phyloP scores from a whole-genome alignment of 305 asterid species.

The Ruellia speciosa region DNA sequence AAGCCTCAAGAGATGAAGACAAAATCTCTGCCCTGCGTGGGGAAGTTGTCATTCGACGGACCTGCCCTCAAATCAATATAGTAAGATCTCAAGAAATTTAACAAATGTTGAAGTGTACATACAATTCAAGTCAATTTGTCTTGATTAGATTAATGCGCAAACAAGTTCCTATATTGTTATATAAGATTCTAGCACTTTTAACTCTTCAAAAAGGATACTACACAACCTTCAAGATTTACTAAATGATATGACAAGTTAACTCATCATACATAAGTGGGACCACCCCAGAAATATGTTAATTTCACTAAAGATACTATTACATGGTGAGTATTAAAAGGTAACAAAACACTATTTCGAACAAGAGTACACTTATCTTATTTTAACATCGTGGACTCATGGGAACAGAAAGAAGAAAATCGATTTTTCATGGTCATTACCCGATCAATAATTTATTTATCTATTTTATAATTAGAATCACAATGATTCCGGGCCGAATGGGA shows the following conservation, averaged over 20 bases:
- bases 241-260: constrained; percentile 17
- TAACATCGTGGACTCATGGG: background rate
- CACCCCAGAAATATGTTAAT: constrained; percentile 12
- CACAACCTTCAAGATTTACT: constrained; percentile 14
- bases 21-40: constrained; percentile 94
- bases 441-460: background rate
- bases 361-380: constrained; percentile 10
- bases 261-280: constrained; percentile 4
- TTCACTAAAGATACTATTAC: background rate
- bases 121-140: constrained; percentile 17
- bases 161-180: constrained; percentile 12
- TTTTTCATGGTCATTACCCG: background rate
- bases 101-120: background rate
- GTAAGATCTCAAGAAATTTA: constrained; percentile 16
- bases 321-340: constrained; percentile 14
- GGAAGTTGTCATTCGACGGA: constrained; percentile 97
- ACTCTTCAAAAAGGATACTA: constrained; percentile 10
- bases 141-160: constrained; percentile 15
- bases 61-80: constrained; percentile 40
- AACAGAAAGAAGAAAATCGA: constrained; percentile 2
- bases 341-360: constrained; percentile 12
- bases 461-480: background rate
- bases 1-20: constrained; percentile 96
- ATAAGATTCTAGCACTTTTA: background rate
- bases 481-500: too few relatives aligned